Evolutionary conservation across 208 protist genomes (phyloP).

Genomic region (Novymonas esmeraldas): DNA sequence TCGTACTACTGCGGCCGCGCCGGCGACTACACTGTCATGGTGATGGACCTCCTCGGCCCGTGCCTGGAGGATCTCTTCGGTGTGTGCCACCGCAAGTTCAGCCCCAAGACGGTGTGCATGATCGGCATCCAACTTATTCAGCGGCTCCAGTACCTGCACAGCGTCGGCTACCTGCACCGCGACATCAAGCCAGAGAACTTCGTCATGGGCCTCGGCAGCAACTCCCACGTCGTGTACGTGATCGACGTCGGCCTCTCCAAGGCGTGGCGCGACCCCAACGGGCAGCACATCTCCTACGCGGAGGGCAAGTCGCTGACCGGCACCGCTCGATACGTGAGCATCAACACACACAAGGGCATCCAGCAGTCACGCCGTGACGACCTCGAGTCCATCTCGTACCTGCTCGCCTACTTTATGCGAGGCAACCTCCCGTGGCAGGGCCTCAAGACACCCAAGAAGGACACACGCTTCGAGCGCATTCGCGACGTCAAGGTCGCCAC

Average conservation of each 20-base stretch:
- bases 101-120: conserved; percentile 95
- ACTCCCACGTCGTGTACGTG: conserved; percentile 74
- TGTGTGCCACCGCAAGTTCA: conserved; percentile 89
- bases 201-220: conserved; percentile 72
- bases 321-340: conserved; percentile 87
- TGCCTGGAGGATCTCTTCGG: conserved; percentile 98
- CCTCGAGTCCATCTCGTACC: conserved; percentile 84
- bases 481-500: conserved; percentile 63
- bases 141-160: conserved; percentile 95
- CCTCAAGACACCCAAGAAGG: conserved; percentile 50
- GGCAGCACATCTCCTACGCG: conserved; percentile 78
- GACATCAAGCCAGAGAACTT: conserved; percentile 94
- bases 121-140: conserved; percentile 94
- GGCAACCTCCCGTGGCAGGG: conserved; percentile 97
- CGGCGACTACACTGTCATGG: conserved; percentile 98
- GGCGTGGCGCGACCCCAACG: conserved; percentile 60
- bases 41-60: conserved; percentile 99
- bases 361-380: conserved; percentile 92
- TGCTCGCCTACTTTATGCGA: conserved; percentile 98
- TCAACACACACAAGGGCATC: conserved; percentile 98
- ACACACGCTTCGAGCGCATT: conserved; percentile 52
- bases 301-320: conserved; percentile 75
- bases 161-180: conserved; percentile 79
- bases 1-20: conserved; percentile 96
- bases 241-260: conserved; percentile 88